phyloP scores from a whole-genome alignment of 805 yeast genomes.

The Wickerhamomyces ciferrii region DNA sequence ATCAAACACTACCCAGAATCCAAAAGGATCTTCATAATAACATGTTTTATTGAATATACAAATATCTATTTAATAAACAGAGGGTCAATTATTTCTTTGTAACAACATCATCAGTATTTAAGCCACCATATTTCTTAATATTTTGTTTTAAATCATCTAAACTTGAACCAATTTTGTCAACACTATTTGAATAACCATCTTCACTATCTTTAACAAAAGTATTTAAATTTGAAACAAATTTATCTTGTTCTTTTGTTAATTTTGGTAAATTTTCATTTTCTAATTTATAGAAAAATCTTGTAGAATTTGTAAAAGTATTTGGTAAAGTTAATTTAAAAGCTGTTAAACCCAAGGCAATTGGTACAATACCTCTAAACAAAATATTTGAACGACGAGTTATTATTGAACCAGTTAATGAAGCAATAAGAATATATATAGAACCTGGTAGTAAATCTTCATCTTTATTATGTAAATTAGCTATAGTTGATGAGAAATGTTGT shows the following conservation, averaged over 20 bases:
- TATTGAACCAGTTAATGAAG: constrained; percentile 68
- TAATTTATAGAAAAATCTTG: constrained; percentile 48
- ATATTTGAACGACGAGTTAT: constrained; percentile 63
- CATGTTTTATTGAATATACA: background rate
- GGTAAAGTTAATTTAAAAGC: constrained; percentile 74
- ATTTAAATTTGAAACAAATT: constrained; percentile 39
- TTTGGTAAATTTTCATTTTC: constrained; percentile 60
- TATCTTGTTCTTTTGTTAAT: constrained; percentile 57
- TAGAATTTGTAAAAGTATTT: constrained; percentile 58
- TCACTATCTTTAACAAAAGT: constrained; percentile 39
- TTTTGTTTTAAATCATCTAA: constrained; percentile 17
- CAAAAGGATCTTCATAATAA: background rate
- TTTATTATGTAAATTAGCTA: constrained; percentile 57
- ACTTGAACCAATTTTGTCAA: constrained; percentile 2
- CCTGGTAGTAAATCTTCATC: constrained; percentile 72
- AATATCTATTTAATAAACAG: background rate
- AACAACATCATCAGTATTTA: constrained; percentile 60
- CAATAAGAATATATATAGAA: constrained; percentile 60
- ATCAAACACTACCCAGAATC: no score
- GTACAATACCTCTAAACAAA: constrained; percentile 47
- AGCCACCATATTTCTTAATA: constrained; percentile 52
- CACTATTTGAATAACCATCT: constrained; percentile 32
- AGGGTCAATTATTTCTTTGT: constrained; percentile 42
- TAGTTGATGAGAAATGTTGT: constrained; percentile 54
- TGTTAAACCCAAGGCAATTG: constrained; percentile 53